Evolutionary conservation across 1,284 basidiomycete genomes (phyloP).

Genomic region (Peniophora sp.): DNA sequence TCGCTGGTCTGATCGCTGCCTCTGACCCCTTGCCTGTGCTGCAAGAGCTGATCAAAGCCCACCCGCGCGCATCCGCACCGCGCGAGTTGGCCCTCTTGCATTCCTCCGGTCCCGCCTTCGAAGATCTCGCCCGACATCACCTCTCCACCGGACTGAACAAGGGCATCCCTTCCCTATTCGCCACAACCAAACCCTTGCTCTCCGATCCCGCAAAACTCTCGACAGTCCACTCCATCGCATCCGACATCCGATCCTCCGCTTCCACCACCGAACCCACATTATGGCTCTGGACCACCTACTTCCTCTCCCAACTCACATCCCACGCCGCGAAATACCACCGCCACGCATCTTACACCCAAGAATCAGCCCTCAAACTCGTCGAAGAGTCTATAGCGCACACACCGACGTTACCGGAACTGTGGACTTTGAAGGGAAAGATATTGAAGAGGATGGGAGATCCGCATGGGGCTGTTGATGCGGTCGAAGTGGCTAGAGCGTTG

Average conservation of each 20-base stretch:
- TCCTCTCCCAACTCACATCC: slow-evolving; percentile 88
- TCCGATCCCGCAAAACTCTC: slow-evolving; percentile 53
- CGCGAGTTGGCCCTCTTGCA: slow-evolving; percentile 57
- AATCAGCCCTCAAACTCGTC: slow-evolving; percentile 56
- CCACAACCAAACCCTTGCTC: slow-evolving; percentile 88
- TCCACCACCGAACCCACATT: slow-evolving; percentile 39
- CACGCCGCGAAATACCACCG: slow-evolving; percentile 39
- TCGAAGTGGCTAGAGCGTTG: slow-evolving; percentile 80
- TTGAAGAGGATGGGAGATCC: slow-evolving; percentile 86
- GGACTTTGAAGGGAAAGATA: slow-evolving; percentile 78
- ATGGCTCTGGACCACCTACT: slow-evolving; percentile 94
- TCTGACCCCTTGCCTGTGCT: slow-evolving; percentile 38
- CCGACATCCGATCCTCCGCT: slow-evolving; percentile 38
- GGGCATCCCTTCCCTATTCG: slow-evolving; percentile 92
- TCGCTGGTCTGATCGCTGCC: slow-evolving; percentile 45
- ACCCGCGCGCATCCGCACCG: slow-evolving; percentile 69
- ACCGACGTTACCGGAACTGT: slow-evolving; percentile 89
- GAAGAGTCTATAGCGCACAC: slow-evolving; percentile 74
- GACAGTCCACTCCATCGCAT: slow-evolving; percentile 67
- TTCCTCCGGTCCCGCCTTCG: slow-evolving; percentile 45
- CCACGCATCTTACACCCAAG: no score
- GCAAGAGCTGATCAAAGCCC: slow-evolving; percentile 48
- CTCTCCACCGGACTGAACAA: slow-evolving; percentile 68
- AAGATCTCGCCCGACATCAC: slow-evolving; percentile 61
- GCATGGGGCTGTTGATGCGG: slow-evolving; percentile 63